These are phyloP conservation scores for Chaetoceros muelleri DNA, from an alignment of 108 stramenopile genomes.

Conservation along the genomic window DNA sequence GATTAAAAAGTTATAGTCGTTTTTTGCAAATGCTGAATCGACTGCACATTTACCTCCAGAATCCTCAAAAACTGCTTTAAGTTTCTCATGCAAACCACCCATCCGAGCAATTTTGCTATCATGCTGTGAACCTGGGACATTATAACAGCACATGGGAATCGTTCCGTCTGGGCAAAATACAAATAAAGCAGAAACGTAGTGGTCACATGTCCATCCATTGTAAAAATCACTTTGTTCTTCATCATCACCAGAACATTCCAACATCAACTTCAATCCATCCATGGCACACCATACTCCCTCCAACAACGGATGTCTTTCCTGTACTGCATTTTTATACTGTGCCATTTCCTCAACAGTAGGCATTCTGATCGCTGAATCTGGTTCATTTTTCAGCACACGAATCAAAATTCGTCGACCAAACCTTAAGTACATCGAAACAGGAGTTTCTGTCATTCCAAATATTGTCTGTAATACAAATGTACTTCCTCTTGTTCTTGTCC, in stretches of 20 bases:
- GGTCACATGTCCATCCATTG: too few species aligned
- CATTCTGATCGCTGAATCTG: neutral
- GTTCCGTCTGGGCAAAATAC: constrained; percentile 24
- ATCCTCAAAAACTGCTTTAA: constrained; percentile 10
- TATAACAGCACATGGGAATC: constrained; percentile 12
- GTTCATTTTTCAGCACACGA: neutral
- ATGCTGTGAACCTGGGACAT: constrained; percentile 20
- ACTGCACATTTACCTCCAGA: constrained; percentile 11
- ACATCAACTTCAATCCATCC: constrained; percentile 16
- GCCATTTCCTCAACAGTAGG: neutral
- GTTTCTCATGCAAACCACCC: constrained; percentile 19
- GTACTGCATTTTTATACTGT: neutral
- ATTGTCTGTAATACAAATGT: neutral
- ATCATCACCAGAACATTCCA: too few species aligned
- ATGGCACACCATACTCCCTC: constrained; percentile 6
- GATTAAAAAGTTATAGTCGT: constrained; percentile 1
- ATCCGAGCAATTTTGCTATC: constrained; percentile 13
- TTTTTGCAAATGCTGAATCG: constrained; percentile 15
- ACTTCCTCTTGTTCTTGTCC: neutral
- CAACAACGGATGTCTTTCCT: neutral
- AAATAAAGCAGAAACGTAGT: too few species aligned
- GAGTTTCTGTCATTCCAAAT: too few species aligned
- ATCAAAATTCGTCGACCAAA: constrained; percentile 1
- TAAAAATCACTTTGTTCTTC: too few species aligned
- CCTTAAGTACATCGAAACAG: neutral